Percentiles rank a stretch among this genome's conserved stretches.
These are phyloP conservation scores for Liriodendron chinense DNA, from an alignment of 164 flowering plant genomes.

Conservation along the genomic window DNA sequence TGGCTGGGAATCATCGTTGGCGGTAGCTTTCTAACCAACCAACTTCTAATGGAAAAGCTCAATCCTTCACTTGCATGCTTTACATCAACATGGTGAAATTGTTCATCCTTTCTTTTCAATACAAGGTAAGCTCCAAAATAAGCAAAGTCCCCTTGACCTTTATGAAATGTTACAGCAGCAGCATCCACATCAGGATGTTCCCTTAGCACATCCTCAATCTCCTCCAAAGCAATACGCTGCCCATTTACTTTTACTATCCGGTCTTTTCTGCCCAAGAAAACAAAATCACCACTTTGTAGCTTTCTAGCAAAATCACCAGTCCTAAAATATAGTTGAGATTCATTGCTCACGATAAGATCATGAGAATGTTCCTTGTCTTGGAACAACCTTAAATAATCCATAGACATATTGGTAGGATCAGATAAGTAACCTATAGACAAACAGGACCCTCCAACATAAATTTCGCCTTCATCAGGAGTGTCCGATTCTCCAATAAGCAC, in stretches of 20 bases:
- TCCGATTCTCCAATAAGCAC: constrained; percentile 53
- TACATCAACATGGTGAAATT: neutral
- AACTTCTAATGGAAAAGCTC: constrained; percentile 42
- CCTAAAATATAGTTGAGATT: constrained; percentile 37
- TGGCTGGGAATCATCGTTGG: constrained; percentile 56
- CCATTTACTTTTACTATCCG: constrained; percentile 77
- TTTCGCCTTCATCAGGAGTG: constrained; percentile 53
- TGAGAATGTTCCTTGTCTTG: constrained; percentile 15
- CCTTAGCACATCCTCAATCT: constrained; percentile 64
- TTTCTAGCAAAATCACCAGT: constrained; percentile 79
- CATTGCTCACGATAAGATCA: constrained; percentile 17
- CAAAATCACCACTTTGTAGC: constrained; percentile 68
- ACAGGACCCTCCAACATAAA: constrained; percentile 76
- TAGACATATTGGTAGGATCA: constrained; percentile 26
- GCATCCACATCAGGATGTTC: constrained; percentile 56
- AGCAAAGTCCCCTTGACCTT: constrained; percentile 33
- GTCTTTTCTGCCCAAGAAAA: constrained; percentile 81
- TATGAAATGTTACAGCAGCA: constrained; percentile 61
- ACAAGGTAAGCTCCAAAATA: constrained; percentile 58
- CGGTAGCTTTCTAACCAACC: constrained; percentile 64
- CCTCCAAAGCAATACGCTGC: constrained; percentile 78
- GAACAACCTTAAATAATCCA: constrained; percentile 36
- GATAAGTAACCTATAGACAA: constrained; percentile 52
- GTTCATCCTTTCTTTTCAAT: constrained; percentile 26
- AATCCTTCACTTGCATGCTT: constrained; percentile 18